These are phyloP conservation scores for Myriosclerotinia scirpicola DNA, from an alignment of 2,329 filamentous ascomycete species.

Conservation along the genomic window DNA sequence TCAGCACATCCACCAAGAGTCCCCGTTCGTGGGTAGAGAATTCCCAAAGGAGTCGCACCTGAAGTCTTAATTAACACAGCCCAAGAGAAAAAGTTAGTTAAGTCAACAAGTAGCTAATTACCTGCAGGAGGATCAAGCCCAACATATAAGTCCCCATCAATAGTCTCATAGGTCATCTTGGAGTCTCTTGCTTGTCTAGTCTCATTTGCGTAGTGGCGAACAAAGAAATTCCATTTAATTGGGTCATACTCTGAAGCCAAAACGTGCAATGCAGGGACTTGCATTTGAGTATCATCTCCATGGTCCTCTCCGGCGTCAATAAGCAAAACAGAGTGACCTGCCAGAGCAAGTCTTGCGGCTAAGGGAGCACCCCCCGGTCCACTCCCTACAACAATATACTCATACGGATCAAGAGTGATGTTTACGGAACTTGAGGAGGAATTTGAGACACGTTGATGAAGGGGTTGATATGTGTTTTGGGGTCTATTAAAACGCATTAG, in stretches of 20 bases:
- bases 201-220: conserved; percentile 29
- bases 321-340: conserved; percentile 52
- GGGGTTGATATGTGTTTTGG: background rate
- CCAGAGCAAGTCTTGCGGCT: conserved; percentile 51
- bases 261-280: conserved; percentile 1
- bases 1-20: conserved; percentile 37
- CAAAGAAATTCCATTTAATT: conserved; percentile 49
- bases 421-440: background rate
- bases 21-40: conserved; percentile 39
- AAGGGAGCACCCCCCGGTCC: conserved; percentile 53
- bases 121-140: conserved; percentile 32
- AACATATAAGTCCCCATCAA: conserved; percentile 33
- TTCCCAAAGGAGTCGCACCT: conserved; percentile 34
- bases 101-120: background rate
- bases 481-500: conserved; percentile 1
- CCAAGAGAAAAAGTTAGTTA: background rate
- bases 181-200: conserved; percentile 26
- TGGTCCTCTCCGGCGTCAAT: conserved; percentile 56
- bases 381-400: conserved; percentile 56
- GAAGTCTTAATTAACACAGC: background rate
- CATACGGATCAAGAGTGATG: conserved; percentile 32
- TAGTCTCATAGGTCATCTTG: conserved; percentile 42
- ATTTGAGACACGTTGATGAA: background rate
- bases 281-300: conserved; percentile 37
- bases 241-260: conserved; percentile 9